Evolutionary conservation across 805 yeast genomes (phyloP), one percentile per base, ranked within the genome.

Genomic region (Zygoascus flipseniorum): DNA sequence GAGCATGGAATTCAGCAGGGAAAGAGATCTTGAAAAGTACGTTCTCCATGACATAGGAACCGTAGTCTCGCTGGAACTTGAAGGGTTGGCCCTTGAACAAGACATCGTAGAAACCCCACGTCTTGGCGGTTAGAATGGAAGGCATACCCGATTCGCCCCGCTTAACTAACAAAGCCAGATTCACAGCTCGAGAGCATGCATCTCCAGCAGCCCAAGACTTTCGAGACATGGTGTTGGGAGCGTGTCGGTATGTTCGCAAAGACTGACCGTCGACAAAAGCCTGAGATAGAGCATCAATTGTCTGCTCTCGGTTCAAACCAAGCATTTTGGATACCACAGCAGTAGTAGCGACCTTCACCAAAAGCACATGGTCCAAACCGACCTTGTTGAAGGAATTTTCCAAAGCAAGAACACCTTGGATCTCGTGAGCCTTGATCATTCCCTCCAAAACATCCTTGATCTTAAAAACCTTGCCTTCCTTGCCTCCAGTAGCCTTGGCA

Each of bases 131-230:
- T 47, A 80, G 67, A 2, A 76, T 79, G 3, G 82, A 77, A 16
- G 84, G 84, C 71, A 80, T 73, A 20, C 82, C 83, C 26, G 75
- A 67, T 60, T 75, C 76, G 16, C 82, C 82, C 50, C 73, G 70
- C 64, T 75, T 73, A 28, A 79, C 82, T 53, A 76, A 69, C 54
- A 75, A 74, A 5, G 75, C 82, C 54, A 80, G 65, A 65, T 78
- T 77, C 14, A 80, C 83, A 18, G 83, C 85, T 56, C 83, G 71
- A 14, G 80, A 71, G 49, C 75, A 76, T 11, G 84, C 83, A 60
- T 80, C 84, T 55, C 84, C 85, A 13, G 85, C 85, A 28, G 85
- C 85, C 85, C 85, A 80, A 1, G 83, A 79, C 67, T 80, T 80
- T 62, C 84, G 73, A 8, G 81, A 75, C 68, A 79, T 79, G 50